Conservation (phyloP, 176 grass and related monocot genomes). For the Cenchrus purpureus region DNA sequence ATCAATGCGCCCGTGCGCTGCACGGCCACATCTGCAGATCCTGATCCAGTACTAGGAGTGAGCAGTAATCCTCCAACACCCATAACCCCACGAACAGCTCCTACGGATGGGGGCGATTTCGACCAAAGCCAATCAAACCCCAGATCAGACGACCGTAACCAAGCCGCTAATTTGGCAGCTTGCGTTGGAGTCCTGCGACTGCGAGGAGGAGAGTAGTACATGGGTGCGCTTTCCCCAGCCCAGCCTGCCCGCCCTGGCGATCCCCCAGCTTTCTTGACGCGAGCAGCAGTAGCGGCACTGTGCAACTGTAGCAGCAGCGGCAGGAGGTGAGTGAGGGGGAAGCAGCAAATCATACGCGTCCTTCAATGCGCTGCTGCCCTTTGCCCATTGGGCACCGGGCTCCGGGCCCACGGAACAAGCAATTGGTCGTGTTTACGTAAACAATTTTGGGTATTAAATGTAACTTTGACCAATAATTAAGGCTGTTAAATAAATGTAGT, state of each 20-base stretch:
- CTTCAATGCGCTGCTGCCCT: conserved; percentile 35
- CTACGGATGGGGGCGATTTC: background rate
- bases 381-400: background rate
- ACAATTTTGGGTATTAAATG: too few relatives aligned
- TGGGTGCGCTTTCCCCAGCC: conserved; percentile 11
- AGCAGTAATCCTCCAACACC: background rate
- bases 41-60: too few relatives aligned
- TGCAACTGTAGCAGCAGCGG: conserved; percentile 2
- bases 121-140: background rate
- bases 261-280: conserved; percentile 1
- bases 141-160: background rate
- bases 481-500: too few relatives aligned
- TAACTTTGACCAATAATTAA: too few relatives aligned
- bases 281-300: background rate
- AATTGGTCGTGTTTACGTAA: background rate
- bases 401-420: background rate
- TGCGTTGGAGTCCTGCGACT: background rate
- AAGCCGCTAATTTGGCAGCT: background rate
- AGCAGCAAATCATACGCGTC: conserved; percentile 42
- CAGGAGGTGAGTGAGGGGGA: background rate
- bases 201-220: too few relatives aligned
- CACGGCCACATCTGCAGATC: background rate
- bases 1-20: conserved; percentile 13
- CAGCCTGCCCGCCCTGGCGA: background rate
- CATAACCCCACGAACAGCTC: too few relatives aligned